Conservation (phyloP, 2,329 filamentous ascomycete genomes). For the Verticillium tricorpus region DNA sequence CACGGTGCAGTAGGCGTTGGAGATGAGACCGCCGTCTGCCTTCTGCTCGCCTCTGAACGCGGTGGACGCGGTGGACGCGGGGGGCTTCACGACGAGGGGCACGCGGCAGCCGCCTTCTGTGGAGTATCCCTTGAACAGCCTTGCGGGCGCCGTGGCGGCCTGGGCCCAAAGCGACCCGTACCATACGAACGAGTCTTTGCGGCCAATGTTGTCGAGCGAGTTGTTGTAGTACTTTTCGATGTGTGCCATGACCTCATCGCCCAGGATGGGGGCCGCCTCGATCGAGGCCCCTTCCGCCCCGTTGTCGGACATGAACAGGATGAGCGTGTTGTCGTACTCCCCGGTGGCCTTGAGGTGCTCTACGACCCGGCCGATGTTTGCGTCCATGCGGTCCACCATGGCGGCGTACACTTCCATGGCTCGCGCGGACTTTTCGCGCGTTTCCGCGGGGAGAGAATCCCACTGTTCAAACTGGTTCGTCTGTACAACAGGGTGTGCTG, state of each 20-base stretch:
- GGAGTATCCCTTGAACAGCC: conserved; percentile 32
- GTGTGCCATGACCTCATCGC: conserved; percentile 40
- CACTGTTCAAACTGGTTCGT: conserved; percentile 44
- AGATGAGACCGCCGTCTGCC: conserved; percentile 21
- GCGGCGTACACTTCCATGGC: conserved; percentile 60
- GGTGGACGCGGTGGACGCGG: not conserved
- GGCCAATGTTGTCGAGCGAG: conserved; percentile 33
- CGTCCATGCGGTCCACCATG: conserved; percentile 60
- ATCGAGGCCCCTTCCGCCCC: conserved; percentile 56
- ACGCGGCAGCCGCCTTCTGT: conserved; percentile 47
- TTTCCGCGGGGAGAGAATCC: conserved; percentile 39
- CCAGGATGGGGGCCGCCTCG: conserved; percentile 54
- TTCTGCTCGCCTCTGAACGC: no score
- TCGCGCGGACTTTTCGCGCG: conserved; percentile 40
- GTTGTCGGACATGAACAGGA: conserved; percentile 61
- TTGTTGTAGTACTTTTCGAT: conserved; percentile 46
- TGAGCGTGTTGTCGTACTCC: conserved; percentile 60
- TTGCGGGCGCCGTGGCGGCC: conserved; percentile 30
- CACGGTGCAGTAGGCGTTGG: conserved; percentile 40
- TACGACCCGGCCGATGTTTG: conserved; percentile 54
- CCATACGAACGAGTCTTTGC: conserved; percentile 36
- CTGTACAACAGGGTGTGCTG: conserved; percentile 43
- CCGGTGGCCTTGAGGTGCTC: conserved; percentile 49
- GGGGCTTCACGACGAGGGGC: conserved; percentile 38
- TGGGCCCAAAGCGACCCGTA: conserved; percentile 53